phyloP scores from a whole-genome alignment of 2,329 filamentous ascomycete genomes.

The Fonsecaea pugnacius region DNA sequence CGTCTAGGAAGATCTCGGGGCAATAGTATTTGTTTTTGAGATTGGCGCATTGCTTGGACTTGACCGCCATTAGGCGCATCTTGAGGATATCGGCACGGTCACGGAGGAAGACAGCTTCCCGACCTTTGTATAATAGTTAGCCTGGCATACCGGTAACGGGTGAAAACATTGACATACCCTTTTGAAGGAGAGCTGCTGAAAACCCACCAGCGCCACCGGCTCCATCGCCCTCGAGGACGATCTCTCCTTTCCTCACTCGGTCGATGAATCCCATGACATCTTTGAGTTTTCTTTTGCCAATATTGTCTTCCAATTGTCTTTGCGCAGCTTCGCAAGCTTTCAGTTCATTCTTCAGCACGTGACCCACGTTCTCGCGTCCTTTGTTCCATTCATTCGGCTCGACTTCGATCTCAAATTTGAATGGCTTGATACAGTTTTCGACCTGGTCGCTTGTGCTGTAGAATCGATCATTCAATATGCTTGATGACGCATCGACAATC shows the following conservation, averaged over 20 bases:
- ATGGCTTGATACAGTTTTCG: conserved; percentile 98
- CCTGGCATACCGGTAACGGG: conserved; percentile 7
- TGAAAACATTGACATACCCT: conserved; percentile 62
- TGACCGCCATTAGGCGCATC: conserved; percentile 84
- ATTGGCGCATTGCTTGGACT: conserved; percentile 83
- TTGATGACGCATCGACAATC: conserved; percentile 88
- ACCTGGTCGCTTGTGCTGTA: conserved; percentile 98
- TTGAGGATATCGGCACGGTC: conserved; percentile 88
- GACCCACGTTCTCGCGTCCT: conserved; percentile 79
- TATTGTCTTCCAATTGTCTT: conserved; percentile 72
- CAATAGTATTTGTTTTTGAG: conserved; percentile 94
- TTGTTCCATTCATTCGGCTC: conserved; percentile 86
- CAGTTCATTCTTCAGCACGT: conserved; percentile 84
- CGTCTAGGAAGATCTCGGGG: conserved; percentile 96
- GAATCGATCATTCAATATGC: conserved; percentile 89
- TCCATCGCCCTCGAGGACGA: conserved; percentile 81
- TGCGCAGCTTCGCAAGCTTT: conserved; percentile 79
- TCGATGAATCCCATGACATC: conserved; percentile 94
- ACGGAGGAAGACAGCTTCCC: conserved; percentile 90
- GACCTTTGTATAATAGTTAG: conserved; percentile 60
- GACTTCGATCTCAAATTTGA: conserved; percentile 96
- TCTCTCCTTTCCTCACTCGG: conserved; percentile 81
- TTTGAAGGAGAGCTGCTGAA: conserved; percentile 79
- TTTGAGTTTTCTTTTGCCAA: conserved; percentile 81
- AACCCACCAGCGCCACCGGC: conserved; percentile 89